Evolutionary conservation across 805 yeast genomes (phyloP), one percentile per base, ranked within the genome.

Genomic region (Scheffersomyces ergatensis): DNA sequence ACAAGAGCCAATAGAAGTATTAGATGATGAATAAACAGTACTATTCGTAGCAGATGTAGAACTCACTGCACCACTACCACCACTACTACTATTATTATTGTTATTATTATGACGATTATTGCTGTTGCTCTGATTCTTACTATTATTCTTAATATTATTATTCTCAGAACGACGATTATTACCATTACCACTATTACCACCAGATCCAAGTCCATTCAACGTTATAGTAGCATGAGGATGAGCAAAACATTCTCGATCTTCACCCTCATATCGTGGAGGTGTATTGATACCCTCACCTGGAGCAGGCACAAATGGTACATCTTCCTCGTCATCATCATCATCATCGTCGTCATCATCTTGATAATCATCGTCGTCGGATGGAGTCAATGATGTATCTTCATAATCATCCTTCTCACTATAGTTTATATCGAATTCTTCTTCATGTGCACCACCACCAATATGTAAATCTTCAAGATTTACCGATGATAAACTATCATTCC

Each of bases 181-280:
- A 25, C 29, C 13, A 29, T 18, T 14, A 29, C 18, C 15, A 29
- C 32, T 29, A 6, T 17, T 29, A 29, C 18, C 15, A 8, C 32
- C 32, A 29, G 12, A 5, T 6, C 18, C 13, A 29, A n/a, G 6
- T 12, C 38, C 51, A 25, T 48, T 41, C 30, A 60, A 46, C 15
- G 55, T 50, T 4, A 70, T 59, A 32, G 55, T 62, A 20, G 74
- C 74, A 41, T 67, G 61, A 2, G 76, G 76, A 48, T 70, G 76
- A 3, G 76, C 74, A 44, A 50, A 69, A 47, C 70, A 66, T 25
- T 67, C 60, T 25, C 72, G 48, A 27, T 56, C 46, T 27, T 49
- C 49, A 8, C 49, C 33, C 17, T 32, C 40, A 42, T 50, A 48
- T 4, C 50, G 38, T 3, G 62, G 58, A 17, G 69, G 71, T 7